Conservation (phyloP, 805 yeast genomes). For the Candida sonorensis region DNA sequence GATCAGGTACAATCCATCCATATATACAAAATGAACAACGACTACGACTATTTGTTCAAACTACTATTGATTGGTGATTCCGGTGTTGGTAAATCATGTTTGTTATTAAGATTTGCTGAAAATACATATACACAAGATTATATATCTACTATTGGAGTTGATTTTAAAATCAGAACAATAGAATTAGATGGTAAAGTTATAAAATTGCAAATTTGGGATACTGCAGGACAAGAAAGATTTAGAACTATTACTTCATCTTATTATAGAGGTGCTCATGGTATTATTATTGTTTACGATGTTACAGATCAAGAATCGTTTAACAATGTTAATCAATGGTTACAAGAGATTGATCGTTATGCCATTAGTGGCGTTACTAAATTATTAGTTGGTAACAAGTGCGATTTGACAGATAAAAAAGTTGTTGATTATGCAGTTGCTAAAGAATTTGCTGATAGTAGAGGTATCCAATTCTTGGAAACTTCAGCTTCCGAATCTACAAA, state of each 20-base stretch:
- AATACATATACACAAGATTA: slow-evolving; percentile 95
- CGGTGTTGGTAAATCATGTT: slow-evolving; percentile 97
- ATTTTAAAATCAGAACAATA: slow-evolving; percentile 93
- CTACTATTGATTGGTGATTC: slow-evolving; percentile 93
- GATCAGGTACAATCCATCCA: no score
- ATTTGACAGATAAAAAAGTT: slow-evolving; percentile 85
- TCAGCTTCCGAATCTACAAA: slow-evolving; percentile 92
- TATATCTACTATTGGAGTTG: slow-evolving; percentile 97
- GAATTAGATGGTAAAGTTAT: slow-evolving; percentile 89
- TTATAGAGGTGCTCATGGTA: slow-evolving; percentile 87
- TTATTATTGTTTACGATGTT: slow-evolving; percentile 76
- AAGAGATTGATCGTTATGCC: slow-evolving; percentile 96
- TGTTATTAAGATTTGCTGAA: slow-evolving; percentile 87
- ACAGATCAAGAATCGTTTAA: slow-evolving; percentile 88
- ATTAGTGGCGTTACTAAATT: slow-evolving; percentile 91
- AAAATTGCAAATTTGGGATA: slow-evolving; percentile 95
- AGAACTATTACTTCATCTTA: slow-evolving; percentile 92
- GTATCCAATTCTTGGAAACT: slow-evolving; percentile 93
- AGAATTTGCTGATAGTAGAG: slow-evolving; percentile 94
- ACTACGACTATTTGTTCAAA: slow-evolving; percentile 96
- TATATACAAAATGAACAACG: slow-evolving; percentile 58
- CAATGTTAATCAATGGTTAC: slow-evolving; percentile 90
- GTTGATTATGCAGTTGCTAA: slow-evolving; percentile 95
- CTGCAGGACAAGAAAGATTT: slow-evolving; percentile 96
- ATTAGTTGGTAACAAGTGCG: slow-evolving; percentile 94